Evolutionary conservation across 139 green algal species (phyloP).

Genomic region (Volvox africanus): DNA sequence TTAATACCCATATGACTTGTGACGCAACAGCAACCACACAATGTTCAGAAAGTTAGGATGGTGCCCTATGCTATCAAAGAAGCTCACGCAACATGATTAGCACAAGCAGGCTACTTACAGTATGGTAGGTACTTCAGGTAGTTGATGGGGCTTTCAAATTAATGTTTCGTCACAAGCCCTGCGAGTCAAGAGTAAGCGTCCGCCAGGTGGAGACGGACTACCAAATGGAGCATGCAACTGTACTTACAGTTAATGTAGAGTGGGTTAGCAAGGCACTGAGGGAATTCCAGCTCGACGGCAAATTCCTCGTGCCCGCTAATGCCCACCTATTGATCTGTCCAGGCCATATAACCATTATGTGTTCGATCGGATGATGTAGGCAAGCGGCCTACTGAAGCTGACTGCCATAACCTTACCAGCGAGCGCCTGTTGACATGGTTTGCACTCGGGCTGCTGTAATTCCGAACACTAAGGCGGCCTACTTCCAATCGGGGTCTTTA

Average conservation of each 20-base stretch:
- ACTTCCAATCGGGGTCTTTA: background rate
- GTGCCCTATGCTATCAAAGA: too few relatives aligned
- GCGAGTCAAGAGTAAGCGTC: background rate
- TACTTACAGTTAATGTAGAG: constrained; percentile 93
- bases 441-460: background rate
- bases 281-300: constrained; percentile 93
- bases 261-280: constrained; percentile 93
- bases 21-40: too few relatives aligned
- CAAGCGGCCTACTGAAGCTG: too few relatives aligned
- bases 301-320: constrained; percentile 73
- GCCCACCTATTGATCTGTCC: constrained; percentile 44
- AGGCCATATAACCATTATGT: constrained; percentile 8
- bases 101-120: constrained; percentile 90
- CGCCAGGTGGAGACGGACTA: background rate
- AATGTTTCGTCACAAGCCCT: constrained; percentile 90
- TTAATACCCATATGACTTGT: too few relatives aligned
- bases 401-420: background rate
- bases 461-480: background rate
- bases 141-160: constrained; percentile 86
- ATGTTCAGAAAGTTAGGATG: too few relatives aligned
- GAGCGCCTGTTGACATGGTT: background rate
- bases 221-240: background rate
- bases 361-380: too few relatives aligned
- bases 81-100: constrained; percentile 79
- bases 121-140: constrained; percentile 97